Conservation (phyloP, 139 green algal species). For the Coelastrella sp. region DNA sequence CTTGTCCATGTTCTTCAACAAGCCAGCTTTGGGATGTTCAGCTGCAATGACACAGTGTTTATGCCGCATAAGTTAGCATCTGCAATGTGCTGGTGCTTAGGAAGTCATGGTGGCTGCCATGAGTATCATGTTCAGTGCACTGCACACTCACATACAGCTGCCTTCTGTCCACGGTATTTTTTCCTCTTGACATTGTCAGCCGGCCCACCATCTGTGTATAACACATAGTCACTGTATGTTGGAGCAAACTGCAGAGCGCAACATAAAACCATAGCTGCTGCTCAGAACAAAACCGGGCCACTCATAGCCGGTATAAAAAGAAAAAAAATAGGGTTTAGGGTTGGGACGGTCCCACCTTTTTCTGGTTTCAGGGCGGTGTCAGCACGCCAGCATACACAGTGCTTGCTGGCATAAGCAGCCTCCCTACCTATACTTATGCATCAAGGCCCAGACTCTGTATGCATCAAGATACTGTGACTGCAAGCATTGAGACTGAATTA, state of each 20-base stretch:
- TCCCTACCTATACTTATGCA: too few species aligned
- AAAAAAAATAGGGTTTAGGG: too few species aligned
- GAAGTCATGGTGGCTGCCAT: too few species aligned
- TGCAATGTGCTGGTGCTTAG: background rate
- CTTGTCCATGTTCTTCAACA: constrained; percentile 68
- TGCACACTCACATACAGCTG: background rate
- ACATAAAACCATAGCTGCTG: background rate
- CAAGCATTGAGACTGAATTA: too few species aligned
- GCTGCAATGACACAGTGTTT: background rate
- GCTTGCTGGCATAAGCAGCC: too few species aligned
- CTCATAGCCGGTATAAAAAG: too few species aligned
- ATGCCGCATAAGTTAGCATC: too few species aligned
- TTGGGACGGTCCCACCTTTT: too few species aligned
- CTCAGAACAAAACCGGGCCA: too few species aligned
- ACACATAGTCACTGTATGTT: constrained; percentile 93
- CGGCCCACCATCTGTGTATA: constrained; percentile 84
- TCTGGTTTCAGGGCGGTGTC: background rate
- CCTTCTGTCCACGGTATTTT: constrained; percentile 63
- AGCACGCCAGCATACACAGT: background rate
- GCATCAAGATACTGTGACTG: too few species aligned
- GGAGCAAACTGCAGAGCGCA: constrained; percentile 82
- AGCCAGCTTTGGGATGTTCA: constrained; percentile 50
- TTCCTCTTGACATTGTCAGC: constrained; percentile 70
- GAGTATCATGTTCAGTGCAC: too few species aligned
- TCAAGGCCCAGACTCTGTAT: too few species aligned